phyloP scores from a whole-genome alignment of 306 rosid genomes.

The Cercis canadensis region DNA sequence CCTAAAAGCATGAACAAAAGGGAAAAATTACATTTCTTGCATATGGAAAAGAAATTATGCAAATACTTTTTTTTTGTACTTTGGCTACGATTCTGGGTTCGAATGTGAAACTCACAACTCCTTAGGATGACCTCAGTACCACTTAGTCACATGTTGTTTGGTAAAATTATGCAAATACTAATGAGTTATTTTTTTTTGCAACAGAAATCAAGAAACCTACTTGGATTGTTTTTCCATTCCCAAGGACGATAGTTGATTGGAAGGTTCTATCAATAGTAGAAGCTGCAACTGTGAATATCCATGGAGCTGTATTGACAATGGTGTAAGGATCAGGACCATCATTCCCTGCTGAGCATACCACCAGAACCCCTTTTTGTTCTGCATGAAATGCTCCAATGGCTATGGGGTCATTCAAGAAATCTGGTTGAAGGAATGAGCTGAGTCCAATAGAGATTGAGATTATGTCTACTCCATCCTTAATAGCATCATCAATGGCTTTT shows the following conservation, averaged over 20 bases:
- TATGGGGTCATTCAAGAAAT: slow-evolving; percentile 74
- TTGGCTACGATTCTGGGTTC: too few relatives aligned
- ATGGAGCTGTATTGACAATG: slow-evolving; percentile 85
- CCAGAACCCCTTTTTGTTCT: slow-evolving; percentile 78
- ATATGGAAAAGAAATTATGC: slow-evolving; percentile 8
- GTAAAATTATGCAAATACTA: too few relatives aligned
- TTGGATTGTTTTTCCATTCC: slow-evolving; percentile 63
- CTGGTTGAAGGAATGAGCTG: slow-evolving; percentile 64
- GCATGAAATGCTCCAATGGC: slow-evolving; percentile 98
- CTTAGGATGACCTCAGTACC: too few relatives aligned
- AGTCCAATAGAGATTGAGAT: slow-evolving; percentile 90
- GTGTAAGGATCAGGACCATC: slow-evolving; percentile 87
- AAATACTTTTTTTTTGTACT: too few relatives aligned
- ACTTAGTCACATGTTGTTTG: too few relatives aligned
- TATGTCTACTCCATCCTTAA: slow-evolving; percentile 87
- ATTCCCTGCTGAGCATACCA: slow-evolving; percentile 89
- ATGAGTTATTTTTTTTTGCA: not conserved
- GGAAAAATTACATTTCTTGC: not conserved
- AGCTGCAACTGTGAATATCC: slow-evolving; percentile 94
- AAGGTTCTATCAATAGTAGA: slow-evolving; percentile 89
- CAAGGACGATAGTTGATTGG: slow-evolving; percentile 69
- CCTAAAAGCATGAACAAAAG: slow-evolving; percentile 56
- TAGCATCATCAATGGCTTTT: slow-evolving; percentile 89
- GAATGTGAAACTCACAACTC: too few relatives aligned
- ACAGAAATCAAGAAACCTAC: slow-evolving; percentile 46